A percentile compares a stretch with the other conserved stretches of the same genome.
phyloP scores from a whole-genome alignment of 2,329 filamentous ascomycete species.

The Juglanconis oblonga region DNA sequence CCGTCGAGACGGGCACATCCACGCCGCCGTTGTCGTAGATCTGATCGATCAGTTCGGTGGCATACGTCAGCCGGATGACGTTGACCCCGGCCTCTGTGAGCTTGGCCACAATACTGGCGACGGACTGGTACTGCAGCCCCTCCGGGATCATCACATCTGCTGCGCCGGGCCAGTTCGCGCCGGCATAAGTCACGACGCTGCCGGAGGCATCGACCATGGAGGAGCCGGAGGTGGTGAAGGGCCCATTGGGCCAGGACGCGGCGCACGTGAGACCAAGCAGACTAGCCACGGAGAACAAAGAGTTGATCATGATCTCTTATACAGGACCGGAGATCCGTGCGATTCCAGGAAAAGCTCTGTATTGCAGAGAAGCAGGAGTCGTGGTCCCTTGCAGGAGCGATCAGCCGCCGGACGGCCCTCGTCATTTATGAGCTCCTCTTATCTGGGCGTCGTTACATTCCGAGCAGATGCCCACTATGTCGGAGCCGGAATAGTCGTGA shows the following conservation, averaged over 20 bases:
- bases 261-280: constrained; percentile 4
- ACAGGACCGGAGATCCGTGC: too few species aligned
- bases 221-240: constrained; percentile 19
- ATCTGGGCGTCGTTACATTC: neutral
- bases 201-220: constrained; percentile 30
- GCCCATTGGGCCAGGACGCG: constrained; percentile 17
- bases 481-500: neutral
- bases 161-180: constrained; percentile 52
- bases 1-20: constrained; percentile 35
- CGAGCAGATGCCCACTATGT: too few species aligned
- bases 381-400: neutral
- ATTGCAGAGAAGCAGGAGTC: neutral
- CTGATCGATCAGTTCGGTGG: constrained; percentile 55
- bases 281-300: neutral
- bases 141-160: constrained; percentile 56
- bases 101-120: constrained; percentile 44
- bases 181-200: constrained; percentile 39
- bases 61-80: constrained; percentile 52
- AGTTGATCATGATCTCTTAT: constrained; percentile 5
- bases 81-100: constrained; percentile 53
- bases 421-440: neutral
- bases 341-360: neutral
- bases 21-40: constrained; percentile 35
- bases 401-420: neutral
- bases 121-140: constrained; percentile 51